phyloP scores from a whole-genome alignment of 1,284 basidiomycete species.

The Bondarzewia mesenterica region DNA sequence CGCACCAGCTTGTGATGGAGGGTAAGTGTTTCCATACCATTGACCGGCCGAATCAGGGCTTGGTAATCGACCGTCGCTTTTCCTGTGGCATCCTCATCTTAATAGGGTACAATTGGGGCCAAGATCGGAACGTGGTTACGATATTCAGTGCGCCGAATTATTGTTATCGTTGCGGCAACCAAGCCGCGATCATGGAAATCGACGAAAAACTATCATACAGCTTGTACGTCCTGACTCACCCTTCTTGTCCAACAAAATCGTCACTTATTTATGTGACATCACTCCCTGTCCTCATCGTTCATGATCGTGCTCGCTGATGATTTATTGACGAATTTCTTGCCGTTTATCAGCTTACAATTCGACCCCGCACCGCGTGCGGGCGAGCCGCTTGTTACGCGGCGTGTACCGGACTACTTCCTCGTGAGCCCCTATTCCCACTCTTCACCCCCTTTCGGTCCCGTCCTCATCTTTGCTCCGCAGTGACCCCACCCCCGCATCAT shows the following conservation, averaged over 20 bases:
- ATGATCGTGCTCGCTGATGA: neutral
- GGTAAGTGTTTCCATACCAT: constrained; percentile 39
- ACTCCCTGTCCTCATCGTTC: too few species aligned
- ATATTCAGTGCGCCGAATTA: constrained; percentile 99
- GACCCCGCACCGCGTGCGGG: constrained; percentile 98
- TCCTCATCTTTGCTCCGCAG: constrained; percentile 3
- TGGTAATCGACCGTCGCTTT: neutral
- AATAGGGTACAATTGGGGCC: constrained; percentile 89
- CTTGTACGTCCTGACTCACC: constrained; percentile 41
- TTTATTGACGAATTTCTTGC: constrained; percentile 4
- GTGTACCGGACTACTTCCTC: constrained; percentile 97
- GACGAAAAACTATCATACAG: constrained; percentile 97
- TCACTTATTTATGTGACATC: neutral
- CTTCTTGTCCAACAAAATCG: too few species aligned
- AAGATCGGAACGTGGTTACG: constrained; percentile 99
- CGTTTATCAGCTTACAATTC: constrained; percentile 82
- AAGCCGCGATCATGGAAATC: constrained; percentile 99
- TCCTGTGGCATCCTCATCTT: neutral
- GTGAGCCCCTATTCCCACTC: constrained; percentile 37
- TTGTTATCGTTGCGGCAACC: constrained; percentile 99
- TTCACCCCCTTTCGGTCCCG: neutral
- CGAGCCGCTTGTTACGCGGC: constrained; percentile 94
- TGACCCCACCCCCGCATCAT: constrained; percentile 9
- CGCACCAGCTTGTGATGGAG: constrained; percentile 98
- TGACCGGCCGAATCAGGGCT: neutral